Base-by-base conservation (phyloP, 371 early-diverging fungal genomes). In the Vairimorpha ceranae region DNA sequence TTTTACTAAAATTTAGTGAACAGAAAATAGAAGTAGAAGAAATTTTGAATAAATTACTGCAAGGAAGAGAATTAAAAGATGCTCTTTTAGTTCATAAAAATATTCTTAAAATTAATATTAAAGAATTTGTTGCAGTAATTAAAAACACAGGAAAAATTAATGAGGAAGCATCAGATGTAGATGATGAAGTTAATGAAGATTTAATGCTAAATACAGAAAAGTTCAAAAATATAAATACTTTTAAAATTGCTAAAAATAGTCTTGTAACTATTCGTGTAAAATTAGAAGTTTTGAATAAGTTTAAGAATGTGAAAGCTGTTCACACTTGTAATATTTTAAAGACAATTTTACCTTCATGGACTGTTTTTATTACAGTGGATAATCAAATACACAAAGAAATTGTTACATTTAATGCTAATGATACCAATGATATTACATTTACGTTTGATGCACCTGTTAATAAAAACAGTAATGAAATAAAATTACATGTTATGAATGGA, bases 1-100 rank as follows among this genome's bases (percentile, higher is more conserved):
- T 82, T 70, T 41, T 70, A 8, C 21, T 75, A 15, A 61, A 72
- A 38, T 70, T 65, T 7, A 65, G 71, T 29, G 54, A 67, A 7
- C 61, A 65, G 19, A 69, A 67, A 51, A 32, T 59, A n/a, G 43
- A 61, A 8, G 29, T 36, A 8, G 68, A 63, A 56, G 63, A 69
- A 3, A 70, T 70, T 38, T 10, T 68, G 7, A 38, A 54, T 17
- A 64, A 70, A 46, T 58, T 68, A 43, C 19, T 56, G 25, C 21
- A 15, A 2, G 63, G 51, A 17, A 35, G 52, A 15, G 27, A 63
- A 15, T n/a, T 17, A 15, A 35, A 63, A 51, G 46, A 35, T 17
- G 64, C 51, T 7, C 0, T 66, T 27, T 35, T 45, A 27, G 43
- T 66, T n/a, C 48, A 48, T 38, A 33, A n/a, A 10, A 65, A 43